A percentile compares a stretch with the other conserved stretches of the same genome.
Conservation (phyloP, 2,329 filamentous ascomycete species). For the Colletotrichum sp. region DNA sequence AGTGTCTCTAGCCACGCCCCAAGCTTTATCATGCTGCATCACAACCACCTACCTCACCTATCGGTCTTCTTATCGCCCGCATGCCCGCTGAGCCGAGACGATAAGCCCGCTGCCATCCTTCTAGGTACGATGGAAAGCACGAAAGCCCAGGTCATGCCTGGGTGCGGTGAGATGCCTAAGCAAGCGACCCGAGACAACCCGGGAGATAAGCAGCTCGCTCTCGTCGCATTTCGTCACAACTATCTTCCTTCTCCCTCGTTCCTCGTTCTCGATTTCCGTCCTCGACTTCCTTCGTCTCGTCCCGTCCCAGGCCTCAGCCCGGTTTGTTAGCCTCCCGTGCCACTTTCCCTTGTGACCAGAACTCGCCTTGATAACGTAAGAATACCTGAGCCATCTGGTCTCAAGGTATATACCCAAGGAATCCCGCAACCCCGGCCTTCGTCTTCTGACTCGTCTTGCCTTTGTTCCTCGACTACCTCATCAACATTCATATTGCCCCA, state of each 20-base stretch:
- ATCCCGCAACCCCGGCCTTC: background rate
- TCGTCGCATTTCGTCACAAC: background rate
- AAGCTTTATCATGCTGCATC: constrained; percentile 14
- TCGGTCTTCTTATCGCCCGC: background rate
- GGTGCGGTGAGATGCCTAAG: background rate
- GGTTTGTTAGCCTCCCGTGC: background rate
- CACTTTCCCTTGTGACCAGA: background rate
- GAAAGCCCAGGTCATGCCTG: background rate
- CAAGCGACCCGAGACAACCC: background rate
- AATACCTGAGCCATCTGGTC: background rate
- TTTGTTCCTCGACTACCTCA: background rate
- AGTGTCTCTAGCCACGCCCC: background rate
- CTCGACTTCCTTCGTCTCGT: background rate
- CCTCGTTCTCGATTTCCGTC: background rate
- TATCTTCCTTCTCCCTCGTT: background rate
- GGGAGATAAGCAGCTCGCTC: background rate
- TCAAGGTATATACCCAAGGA: background rate
- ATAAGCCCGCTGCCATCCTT: background rate
- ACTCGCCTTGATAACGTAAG: background rate
- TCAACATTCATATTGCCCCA: background rate
- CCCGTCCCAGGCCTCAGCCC: background rate
- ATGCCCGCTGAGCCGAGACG: background rate
- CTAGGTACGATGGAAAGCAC: background rate
- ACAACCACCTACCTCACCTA: background rate
- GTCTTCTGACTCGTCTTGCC: background rate